Conservation (phyloP, 805 yeast species). For the Candida parachauliodes region DNA sequence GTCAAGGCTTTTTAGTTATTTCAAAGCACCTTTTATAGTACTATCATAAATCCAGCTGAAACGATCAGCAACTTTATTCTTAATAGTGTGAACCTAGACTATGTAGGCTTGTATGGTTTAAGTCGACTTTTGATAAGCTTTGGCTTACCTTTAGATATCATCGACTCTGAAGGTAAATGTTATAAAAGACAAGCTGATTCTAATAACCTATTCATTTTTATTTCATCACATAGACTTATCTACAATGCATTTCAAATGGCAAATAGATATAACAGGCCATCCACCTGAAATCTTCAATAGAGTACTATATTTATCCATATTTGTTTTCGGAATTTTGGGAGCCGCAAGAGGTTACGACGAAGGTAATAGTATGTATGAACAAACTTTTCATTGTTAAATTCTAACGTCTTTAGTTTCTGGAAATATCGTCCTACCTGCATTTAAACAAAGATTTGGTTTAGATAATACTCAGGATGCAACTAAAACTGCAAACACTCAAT, state of each 20-base stretch:
- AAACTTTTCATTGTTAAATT: background rate
- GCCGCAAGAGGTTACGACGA: constrained; percentile 56
- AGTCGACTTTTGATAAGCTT: too few species aligned
- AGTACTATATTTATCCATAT: constrained; percentile 39
- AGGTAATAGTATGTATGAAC: constrained; percentile 26
- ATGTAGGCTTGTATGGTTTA: too few species aligned
- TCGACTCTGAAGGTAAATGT: too few species aligned
- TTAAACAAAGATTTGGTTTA: constrained; percentile 41
- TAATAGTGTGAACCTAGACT: too few species aligned
- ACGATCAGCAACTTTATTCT: background rate
- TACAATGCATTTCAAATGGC: constrained; percentile 19
- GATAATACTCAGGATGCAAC: constrained; percentile 29
- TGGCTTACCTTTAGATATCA: too few species aligned
- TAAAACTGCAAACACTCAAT: constrained; percentile 40
- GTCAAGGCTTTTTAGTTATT: too few species aligned
- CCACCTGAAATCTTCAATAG: constrained; percentile 44
- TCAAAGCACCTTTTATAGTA: too few species aligned
- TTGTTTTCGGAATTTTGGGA: constrained; percentile 51
- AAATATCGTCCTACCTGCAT: constrained; percentile 38
- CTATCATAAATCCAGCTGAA: too few species aligned
- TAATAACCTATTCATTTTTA: too few species aligned
- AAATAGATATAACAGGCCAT: constrained; percentile 11
- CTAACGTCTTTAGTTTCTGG: constrained; percentile 32
- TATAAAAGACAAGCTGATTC: background rate
- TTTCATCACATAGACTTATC: too few species aligned